Percentiles rank a stretch among this genome's conserved stretches.
Conservation (phyloP, 768 basidiomycete species). For the Amanita inopinata region DNA sequence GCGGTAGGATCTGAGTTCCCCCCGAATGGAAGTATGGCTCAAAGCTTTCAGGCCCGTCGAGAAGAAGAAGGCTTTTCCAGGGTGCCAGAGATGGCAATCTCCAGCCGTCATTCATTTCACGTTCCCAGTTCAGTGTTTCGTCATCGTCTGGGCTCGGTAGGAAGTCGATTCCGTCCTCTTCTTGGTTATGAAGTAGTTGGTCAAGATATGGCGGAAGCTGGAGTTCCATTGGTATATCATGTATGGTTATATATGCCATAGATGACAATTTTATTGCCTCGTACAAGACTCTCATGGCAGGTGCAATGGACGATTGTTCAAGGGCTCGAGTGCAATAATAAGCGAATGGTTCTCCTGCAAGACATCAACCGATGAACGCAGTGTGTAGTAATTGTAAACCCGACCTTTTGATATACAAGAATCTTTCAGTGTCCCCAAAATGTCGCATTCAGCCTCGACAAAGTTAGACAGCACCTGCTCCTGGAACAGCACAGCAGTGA, state of each 20-base stretch:
- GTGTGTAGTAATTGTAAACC: conserved; percentile 2
- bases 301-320: conserved; percentile 58
- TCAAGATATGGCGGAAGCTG: conserved; percentile 81
- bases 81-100: conserved; percentile 65
- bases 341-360: conserved; percentile 48
- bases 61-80: conserved; percentile 84
- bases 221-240: conserved; percentile 72
- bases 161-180: conserved; percentile 45
- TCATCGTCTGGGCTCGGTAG: conserved; percentile 43
- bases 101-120: conserved; percentile 65
- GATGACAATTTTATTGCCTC: conserved; percentile 67
- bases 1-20: conserved; percentile 48
- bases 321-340: conserved; percentile 50
- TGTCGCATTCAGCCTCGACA: conserved; percentile 74
- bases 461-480: conserved; percentile 84
- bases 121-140: conserved; percentile 49
- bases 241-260: conserved; percentile 71
- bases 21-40: conserved; percentile 53
- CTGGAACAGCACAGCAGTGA: conserved; percentile 87
- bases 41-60: conserved; percentile 49
- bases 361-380: conserved; percentile 9
- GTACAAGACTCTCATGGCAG: conserved; percentile 72
- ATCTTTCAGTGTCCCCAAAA: conserved; percentile 62
- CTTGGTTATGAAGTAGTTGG: conserved; percentile 55
- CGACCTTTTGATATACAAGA: conserved; percentile 56